phyloP scores from a whole-genome alignment of 2,329 filamentous ascomycete genomes.

The Penicillium sp. region DNA sequence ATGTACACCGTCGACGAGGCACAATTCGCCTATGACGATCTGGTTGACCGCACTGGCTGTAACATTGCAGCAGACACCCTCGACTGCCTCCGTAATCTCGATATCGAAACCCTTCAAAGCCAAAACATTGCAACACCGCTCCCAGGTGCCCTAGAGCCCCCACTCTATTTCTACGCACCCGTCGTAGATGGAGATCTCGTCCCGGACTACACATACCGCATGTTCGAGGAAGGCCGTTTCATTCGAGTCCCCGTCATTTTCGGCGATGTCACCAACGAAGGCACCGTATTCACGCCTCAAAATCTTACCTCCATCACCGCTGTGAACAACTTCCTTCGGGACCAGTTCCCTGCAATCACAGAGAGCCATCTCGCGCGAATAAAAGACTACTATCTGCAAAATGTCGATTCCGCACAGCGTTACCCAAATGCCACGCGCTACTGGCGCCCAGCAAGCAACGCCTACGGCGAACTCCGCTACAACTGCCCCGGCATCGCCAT shows the following conservation, averaged over 20 bases:
- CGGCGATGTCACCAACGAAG: constrained; percentile 68
- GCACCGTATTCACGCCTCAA: constrained; percentile 64
- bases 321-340: constrained; percentile 61
- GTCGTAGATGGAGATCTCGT: constrained; percentile 58
- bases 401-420: constrained; percentile 40
- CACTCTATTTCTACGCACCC: constrained; percentile 58
- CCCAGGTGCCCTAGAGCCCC: constrained; percentile 48
- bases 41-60: constrained; percentile 57
- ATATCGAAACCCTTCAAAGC: constrained; percentile 50
- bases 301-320: constrained; percentile 53
- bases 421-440: constrained; percentile 59
- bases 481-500: constrained; percentile 67
- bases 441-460: constrained; percentile 63
- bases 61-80: constrained; percentile 46
- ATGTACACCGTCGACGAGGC: constrained; percentile 54
- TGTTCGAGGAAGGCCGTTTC: constrained; percentile 56
- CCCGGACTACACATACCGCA: constrained; percentile 53
- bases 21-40: constrained; percentile 58
- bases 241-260: constrained; percentile 60
- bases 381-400: constrained; percentile 61
- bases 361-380: constrained; percentile 56
- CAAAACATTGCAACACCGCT: constrained; percentile 53
- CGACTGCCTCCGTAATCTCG: constrained; percentile 55
- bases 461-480: constrained; percentile 69
- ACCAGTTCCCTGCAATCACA: constrained; percentile 63